These are phyloP conservation scores for Psidium guajava DNA, from an alignment of 345 rosid species.

Conservation along the genomic window DNA sequence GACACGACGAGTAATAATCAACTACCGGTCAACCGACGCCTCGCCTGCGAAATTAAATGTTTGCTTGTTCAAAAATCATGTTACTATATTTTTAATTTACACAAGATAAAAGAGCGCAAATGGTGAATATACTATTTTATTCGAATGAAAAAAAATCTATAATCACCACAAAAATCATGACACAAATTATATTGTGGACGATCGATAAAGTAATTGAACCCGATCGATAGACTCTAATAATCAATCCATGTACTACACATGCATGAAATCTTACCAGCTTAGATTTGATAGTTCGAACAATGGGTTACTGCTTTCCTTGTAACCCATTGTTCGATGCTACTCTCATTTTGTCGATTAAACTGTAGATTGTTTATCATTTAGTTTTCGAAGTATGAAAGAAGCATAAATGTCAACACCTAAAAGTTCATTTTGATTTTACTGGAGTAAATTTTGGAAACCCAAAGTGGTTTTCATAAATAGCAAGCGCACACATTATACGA, in stretches of 20 bases:
- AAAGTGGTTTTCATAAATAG: too few species aligned
- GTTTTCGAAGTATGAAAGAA: background rate
- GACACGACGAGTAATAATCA: background rate
- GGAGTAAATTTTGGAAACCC: too few species aligned
- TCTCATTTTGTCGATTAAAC: background rate
- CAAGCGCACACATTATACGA: too few species aligned
- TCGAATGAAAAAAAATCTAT: background rate
- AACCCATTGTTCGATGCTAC: too few species aligned
- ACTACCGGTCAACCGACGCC: background rate
- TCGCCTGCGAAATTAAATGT: background rate
- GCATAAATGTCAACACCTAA: background rate
- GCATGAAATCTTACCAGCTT: background rate
- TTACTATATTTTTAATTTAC: background rate
- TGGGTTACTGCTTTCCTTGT: fast-evolving
- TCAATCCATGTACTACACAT: fast-evolving
- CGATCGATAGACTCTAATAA: fast-evolving
- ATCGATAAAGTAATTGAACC: background rate
- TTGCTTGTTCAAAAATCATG: background rate
- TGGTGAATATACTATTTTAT: background rate
- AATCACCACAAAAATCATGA: background rate
- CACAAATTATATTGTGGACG: fast-evolving
- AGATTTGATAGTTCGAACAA: background rate
- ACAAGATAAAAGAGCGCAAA: background rate
- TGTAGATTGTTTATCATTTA: background rate
- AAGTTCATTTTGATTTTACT: background rate